Conservation (phyloP, 2,329 filamentous ascomycete species). For the Fusarium sp. region DNA sequence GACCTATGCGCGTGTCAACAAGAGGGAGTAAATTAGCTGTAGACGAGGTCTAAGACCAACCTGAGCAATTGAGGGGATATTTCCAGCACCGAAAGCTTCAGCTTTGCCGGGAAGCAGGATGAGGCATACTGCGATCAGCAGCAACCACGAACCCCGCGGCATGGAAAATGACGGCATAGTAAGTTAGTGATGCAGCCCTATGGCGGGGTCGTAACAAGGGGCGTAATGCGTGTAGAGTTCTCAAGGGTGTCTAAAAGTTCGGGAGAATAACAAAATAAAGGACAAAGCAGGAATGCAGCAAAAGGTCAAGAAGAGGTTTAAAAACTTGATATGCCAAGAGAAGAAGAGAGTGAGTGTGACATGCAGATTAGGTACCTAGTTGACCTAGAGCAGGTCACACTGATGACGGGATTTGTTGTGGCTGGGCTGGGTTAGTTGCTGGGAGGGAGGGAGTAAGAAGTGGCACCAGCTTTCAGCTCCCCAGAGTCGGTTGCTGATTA, state of each 20-base stretch:
- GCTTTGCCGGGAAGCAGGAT: slow-evolving; percentile 68
- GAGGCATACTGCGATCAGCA: slow-evolving; percentile 63
- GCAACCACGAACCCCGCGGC: slow-evolving; percentile 64
- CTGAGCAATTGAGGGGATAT: slow-evolving; percentile 74
- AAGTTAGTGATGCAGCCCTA: slow-evolving; percentile 44
- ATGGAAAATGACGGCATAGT: slow-evolving; percentile 62
- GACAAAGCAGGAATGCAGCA: not conserved
- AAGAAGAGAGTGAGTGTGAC: slow-evolving; percentile 16
- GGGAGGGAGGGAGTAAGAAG: slow-evolving; percentile 1
- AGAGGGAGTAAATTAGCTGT: not conserved
- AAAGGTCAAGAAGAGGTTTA: slow-evolving; percentile 16
- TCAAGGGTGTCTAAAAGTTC: not conserved
- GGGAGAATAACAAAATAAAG: not conserved
- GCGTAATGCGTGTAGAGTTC: not conserved
- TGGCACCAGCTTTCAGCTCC: slow-evolving; percentile 18
- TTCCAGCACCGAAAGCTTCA: slow-evolving; percentile 75
- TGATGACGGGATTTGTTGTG: slow-evolving; percentile 47
- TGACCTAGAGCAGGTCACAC: slow-evolving; percentile 37
- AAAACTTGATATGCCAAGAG: slow-evolving; percentile 22
- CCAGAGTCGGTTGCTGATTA: not conserved
- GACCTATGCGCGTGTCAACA: slow-evolving; percentile 57
- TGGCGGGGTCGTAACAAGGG: slow-evolving; percentile 37
- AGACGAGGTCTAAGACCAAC: slow-evolving; percentile 41
- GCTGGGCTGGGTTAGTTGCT: slow-evolving; percentile 31
- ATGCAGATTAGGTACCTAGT: slow-evolving; percentile 17